phyloP scores from a whole-genome alignment of 2,329 filamentous ascomycete species.

The Colletotrichum plurivorum region DNA sequence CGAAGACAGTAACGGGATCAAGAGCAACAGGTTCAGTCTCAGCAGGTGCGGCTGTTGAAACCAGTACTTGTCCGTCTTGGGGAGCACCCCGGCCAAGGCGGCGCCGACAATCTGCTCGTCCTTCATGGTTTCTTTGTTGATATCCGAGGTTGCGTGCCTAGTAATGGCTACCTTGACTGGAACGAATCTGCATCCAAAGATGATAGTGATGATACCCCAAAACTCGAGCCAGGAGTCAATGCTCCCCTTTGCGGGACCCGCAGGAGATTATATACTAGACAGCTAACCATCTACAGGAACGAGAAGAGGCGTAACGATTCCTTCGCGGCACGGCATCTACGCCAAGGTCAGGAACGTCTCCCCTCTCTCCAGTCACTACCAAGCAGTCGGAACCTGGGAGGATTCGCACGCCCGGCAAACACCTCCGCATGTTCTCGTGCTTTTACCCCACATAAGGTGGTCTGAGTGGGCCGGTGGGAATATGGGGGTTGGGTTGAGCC shows the following conservation, averaged over 20 bases:
- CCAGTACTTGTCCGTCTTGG: conserved; percentile 57
- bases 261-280: conserved; percentile 20
- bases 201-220: neutral
- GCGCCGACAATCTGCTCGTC: conserved; percentile 47
- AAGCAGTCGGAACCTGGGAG: conserved; percentile 14
- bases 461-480: conserved; percentile 16
- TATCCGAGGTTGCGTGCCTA: conserved; percentile 15
- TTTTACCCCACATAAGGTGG: conserved; percentile 32
- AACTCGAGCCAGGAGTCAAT: neutral
- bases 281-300: neutral
- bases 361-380: neutral
- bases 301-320: neutral
- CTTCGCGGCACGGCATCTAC: conserved; percentile 1
- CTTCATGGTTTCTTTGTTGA: conserved; percentile 11
- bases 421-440: conserved; percentile 18
- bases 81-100: conserved; percentile 51
- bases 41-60: conserved; percentile 59
- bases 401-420: neutral
- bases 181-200: neutral
- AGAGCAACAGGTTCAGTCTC: conserved; percentile 58
- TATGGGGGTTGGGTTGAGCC: conserved; percentile 11
- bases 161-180: conserved; percentile 3
- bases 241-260: conserved; percentile 4
- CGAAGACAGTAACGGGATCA: conserved; percentile 51
- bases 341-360: neutral